phyloP scores from a whole-genome alignment of 192 early-diverging fungal genomes.

The Backusella mclennaniae region DNA sequence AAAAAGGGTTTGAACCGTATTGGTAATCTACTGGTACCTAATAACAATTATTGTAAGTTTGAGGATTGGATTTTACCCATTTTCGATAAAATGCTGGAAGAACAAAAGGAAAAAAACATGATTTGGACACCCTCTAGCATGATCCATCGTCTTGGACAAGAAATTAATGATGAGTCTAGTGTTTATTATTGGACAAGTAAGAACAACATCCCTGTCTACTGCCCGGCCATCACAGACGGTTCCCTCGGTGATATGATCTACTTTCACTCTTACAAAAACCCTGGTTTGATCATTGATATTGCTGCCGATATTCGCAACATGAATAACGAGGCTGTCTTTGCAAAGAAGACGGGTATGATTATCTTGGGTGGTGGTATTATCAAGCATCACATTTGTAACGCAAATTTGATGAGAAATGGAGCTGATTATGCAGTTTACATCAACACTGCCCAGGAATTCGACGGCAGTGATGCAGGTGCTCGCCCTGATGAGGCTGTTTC shows the following conservation, averaged over 20 bases:
- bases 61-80: constrained; percentile 98
- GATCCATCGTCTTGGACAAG: constrained; percentile 83
- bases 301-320: constrained; percentile 87
- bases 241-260: constrained; percentile 99
- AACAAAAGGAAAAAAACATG: constrained; percentile 80
- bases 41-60: constrained; percentile 99
- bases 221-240: constrained; percentile 96
- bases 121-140: constrained; percentile 94
- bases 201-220: constrained; percentile 97
- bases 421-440: constrained; percentile 96
- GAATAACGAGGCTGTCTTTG: constrained; percentile 93
- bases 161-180: constrained; percentile 85
- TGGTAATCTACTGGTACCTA: constrained; percentile 96
- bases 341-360: constrained; percentile 94
- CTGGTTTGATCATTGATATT: constrained; percentile 92
- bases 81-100: constrained; percentile 87
- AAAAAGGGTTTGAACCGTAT: constrained; percentile 93
- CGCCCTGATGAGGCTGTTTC: constrained; percentile 97
- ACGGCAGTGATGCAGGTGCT: constrained; percentile 97
- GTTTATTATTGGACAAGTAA: constrained; percentile 90
- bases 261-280: constrained; percentile 96
- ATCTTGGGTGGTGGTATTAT: constrained; percentile 96
- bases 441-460: constrained; percentile 98
- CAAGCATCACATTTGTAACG: constrained; percentile 99
- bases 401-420: constrained; percentile 98